Percentiles rank a stretch among this genome's conserved stretches.
Conservation (phyloP, 768 basidiomycete species). For the Astraeus odoratus region DNA sequence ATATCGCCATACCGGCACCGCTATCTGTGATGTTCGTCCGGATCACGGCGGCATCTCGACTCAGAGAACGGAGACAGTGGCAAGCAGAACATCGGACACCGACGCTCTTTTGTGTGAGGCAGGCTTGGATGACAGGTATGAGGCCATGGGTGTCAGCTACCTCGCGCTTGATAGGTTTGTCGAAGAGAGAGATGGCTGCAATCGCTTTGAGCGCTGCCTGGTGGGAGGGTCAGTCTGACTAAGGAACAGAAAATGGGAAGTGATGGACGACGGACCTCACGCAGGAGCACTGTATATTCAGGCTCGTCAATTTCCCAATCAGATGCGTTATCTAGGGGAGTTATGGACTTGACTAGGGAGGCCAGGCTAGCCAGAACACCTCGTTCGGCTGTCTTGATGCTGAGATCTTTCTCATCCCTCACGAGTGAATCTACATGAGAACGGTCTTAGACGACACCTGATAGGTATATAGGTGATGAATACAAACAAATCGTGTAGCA, state of each 20-base stretch:
- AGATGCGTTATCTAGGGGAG: constrained; percentile 36
- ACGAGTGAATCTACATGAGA: constrained; percentile 53
- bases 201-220: constrained; percentile 71
- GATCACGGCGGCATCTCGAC: constrained; percentile 71
- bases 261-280: constrained; percentile 44
- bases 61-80: constrained; percentile 76
- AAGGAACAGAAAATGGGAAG: not conserved
- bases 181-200: constrained; percentile 65
- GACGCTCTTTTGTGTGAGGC: constrained; percentile 53
- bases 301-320: constrained; percentile 71
- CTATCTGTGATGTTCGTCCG: constrained; percentile 82
- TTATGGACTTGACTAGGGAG: constrained; percentile 44
- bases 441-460: not conserved
- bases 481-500: constrained; percentile 71
- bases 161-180: constrained; percentile 63
- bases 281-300: constrained; percentile 44
- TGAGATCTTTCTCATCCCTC: constrained; percentile 60
- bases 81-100: constrained; percentile 84
- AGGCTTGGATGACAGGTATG: constrained; percentile 45
- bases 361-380: constrained; percentile 55
- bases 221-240: not conserved
- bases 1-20: constrained; percentile 67
- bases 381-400: constrained; percentile 63
- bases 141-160: constrained; percentile 56
- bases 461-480: not conserved